These are phyloP conservation scores for Alternaria triticimaculans DNA, from an alignment of 2,329 filamentous ascomycete species.

Conservation along the genomic window DNA sequence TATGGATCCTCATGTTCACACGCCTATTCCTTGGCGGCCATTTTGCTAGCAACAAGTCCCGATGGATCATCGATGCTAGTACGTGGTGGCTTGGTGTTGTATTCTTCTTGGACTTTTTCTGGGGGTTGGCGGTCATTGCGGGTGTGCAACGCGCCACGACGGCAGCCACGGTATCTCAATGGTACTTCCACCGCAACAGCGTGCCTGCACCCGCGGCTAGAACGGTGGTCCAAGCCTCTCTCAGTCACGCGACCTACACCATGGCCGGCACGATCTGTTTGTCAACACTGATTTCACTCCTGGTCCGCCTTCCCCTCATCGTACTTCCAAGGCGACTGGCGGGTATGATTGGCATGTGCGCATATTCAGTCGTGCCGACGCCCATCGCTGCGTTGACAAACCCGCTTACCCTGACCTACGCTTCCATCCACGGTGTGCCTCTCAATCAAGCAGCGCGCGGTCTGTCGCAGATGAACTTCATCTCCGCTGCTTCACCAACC, in stretches of 20 bases:
- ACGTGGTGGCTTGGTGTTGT: slow-evolving; percentile 96
- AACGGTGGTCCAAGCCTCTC: slow-evolving; percentile 82
- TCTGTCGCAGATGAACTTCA: slow-evolving; percentile 80
- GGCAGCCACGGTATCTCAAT: slow-evolving; percentile 94
- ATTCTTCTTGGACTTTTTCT: slow-evolving; percentile 94
- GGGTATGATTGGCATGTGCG: slow-evolving; percentile 71
- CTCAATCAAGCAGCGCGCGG: slow-evolving; percentile 79
- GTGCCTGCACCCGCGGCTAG: slow-evolving; percentile 77
- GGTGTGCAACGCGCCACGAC: slow-evolving; percentile 90
- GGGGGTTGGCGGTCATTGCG: slow-evolving; percentile 87
- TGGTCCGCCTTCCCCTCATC: slow-evolving; percentile 84
- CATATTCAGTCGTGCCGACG: slow-evolving; percentile 82
- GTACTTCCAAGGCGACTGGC: slow-evolving; percentile 79
- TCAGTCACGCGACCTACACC: slow-evolving; percentile 81
- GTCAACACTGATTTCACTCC: slow-evolving; percentile 79
- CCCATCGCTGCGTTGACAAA: slow-evolving; percentile 87
- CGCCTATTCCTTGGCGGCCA: slow-evolving; percentile 93
- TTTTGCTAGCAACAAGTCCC: slow-evolving; percentile 60
- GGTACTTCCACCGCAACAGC: slow-evolving; percentile 96
- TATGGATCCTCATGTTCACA: slow-evolving; percentile 97
- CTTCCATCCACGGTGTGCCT: slow-evolving; percentile 89
- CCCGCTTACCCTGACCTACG: slow-evolving; percentile 88
- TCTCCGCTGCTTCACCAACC: slow-evolving; percentile 74
- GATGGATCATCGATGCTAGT: slow-evolving; percentile 83
- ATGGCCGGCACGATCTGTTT: slow-evolving; percentile 93